A percentile compares a stretch with the other conserved stretches of the same genome.
Conservation (phyloP, 352 stramenopile genomes). For the Sclerospora graminicola region DNA sequence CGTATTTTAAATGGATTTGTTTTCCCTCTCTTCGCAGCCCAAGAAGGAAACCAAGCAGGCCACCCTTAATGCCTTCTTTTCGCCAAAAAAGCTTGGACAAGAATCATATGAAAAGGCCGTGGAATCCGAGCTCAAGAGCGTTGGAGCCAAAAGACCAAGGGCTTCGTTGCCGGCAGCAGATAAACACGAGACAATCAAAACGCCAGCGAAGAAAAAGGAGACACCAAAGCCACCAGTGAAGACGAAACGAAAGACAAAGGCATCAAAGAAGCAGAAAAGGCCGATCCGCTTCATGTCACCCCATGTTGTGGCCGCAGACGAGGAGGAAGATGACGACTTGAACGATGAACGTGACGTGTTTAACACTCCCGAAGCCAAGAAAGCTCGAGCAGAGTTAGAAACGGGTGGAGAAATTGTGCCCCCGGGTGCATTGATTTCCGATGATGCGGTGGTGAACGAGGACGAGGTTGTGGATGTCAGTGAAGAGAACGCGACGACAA, state of each 20-base stretch:
- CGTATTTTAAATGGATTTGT: conserved; percentile 6
- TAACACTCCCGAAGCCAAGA: conserved; percentile 18
- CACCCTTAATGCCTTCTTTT: conserved; percentile 75
- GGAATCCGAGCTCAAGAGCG: conserved; percentile 10
- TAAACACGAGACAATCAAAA: conserved; percentile 1
- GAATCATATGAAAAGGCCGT: conserved; percentile 7
- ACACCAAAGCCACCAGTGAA: conserved; percentile 16
- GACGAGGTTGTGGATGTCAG: conserved; percentile 12
- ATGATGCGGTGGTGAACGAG: conserved; percentile 10
- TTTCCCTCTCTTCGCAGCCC: conserved; percentile 11
- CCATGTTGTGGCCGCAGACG: conserved; percentile 17
- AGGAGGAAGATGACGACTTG: conserved; percentile 18
- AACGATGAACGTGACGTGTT: conserved; percentile 16
- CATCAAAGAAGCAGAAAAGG: conserved; percentile 9
- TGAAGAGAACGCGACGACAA: background rate
- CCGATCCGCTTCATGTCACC: conserved; percentile 19
- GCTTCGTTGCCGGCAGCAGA: background rate
- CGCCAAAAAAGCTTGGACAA: conserved; percentile 26
- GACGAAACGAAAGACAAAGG: conserved; percentile 11
- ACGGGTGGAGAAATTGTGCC: conserved; percentile 10
- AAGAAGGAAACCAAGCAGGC: conserved; percentile 53
- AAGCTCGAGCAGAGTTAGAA: conserved; percentile 16
- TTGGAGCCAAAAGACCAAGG: conserved; percentile 8
- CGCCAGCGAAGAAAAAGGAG: conserved; percentile 8
- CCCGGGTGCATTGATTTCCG: conserved; percentile 13